Evolutionary conservation across 2,329 filamentous ascomycete species (phyloP).

Genomic region (Trichoderma semiorbis): DNA sequence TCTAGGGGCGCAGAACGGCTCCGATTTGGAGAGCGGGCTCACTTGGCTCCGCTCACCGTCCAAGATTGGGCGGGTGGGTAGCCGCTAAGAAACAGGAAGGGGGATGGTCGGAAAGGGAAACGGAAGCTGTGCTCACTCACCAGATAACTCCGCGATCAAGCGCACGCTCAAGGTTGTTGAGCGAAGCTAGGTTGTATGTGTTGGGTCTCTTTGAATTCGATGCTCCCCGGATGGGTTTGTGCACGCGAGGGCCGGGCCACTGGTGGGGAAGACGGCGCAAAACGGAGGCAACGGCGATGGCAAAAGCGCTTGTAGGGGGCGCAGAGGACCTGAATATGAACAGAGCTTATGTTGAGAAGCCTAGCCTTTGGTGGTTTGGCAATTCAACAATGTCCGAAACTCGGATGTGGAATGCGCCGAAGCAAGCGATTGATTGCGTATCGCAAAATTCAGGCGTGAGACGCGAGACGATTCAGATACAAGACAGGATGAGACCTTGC

Average conservation of each 20-base stretch:
- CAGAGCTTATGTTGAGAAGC: neutral
- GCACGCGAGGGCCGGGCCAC: neutral
- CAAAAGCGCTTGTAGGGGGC: neutral
- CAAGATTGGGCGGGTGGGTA: conserved; percentile 20
- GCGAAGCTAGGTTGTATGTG: neutral
- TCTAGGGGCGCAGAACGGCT: conserved; percentile 10
- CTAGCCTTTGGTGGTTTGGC: neutral
- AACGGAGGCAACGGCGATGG: neutral
- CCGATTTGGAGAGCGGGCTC: conserved; percentile 4
- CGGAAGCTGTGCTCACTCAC: conserved; percentile 8
- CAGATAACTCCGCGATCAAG: neutral
- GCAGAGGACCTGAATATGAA: neutral
- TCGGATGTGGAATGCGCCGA: neutral
- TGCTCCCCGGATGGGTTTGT: neutral
- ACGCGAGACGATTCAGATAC: conserved; percentile 3
- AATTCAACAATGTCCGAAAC: neutral
- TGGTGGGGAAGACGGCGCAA: neutral
- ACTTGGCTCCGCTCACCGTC: conserved; percentile 20
- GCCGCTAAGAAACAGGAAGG: neutral
- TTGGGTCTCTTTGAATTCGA: neutral
- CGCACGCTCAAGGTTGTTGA: neutral
- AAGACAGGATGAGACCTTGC: conserved; percentile 13
- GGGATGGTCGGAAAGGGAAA: neutral
- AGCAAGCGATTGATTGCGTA: neutral
- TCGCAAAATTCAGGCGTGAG: neutral